These are phyloP conservation scores for Aspergillus jensenii DNA, from an alignment of 2,329 filamentous ascomycete species.

Conservation along the genomic window DNA sequence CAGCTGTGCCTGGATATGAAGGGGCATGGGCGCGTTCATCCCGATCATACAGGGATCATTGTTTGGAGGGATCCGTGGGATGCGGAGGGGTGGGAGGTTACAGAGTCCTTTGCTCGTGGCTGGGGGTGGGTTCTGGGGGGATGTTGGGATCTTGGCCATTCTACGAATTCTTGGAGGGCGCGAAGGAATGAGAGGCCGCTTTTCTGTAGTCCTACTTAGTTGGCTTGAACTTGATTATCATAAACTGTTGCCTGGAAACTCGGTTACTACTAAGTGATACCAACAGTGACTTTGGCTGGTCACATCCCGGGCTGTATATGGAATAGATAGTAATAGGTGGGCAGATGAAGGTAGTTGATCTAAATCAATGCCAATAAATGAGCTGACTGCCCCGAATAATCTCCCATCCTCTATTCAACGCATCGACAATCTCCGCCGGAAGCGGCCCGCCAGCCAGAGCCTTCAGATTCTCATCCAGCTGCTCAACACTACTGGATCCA, in stretches of 20 bases:
- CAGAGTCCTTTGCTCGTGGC: slow-evolving; percentile 37
- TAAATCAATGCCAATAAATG: background rate
- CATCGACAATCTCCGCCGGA: background rate
- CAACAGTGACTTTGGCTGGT: too few species aligned
- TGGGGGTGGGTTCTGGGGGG: slow-evolving; percentile 43
- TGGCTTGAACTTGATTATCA: too few species aligned
- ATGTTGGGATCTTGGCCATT: slow-evolving; percentile 38
- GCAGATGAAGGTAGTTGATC: background rate
- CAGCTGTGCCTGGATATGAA: slow-evolving; percentile 19
- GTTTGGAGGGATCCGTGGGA: slow-evolving; percentile 44
- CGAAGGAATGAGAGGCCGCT: slow-evolving; percentile 3
- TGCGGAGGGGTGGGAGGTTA: slow-evolving; percentile 44
- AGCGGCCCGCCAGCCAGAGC: background rate
- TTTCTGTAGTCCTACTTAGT: background rate
- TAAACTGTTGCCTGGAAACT: too few species aligned
- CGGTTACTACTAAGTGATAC: too few species aligned
- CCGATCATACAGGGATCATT: background rate
- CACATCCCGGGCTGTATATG: too few species aligned
- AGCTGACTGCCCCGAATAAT: background rate
- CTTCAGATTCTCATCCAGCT: background rate
- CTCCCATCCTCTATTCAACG: background rate
- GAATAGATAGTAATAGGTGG: background rate
- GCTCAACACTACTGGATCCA: slow-evolving; percentile 29
- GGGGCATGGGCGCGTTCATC: background rate
- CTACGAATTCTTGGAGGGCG: slow-evolving; percentile 44